phyloP scores from a whole-genome alignment of 192 early-diverging fungal species.

The Chytriomyces sp. region DNA sequence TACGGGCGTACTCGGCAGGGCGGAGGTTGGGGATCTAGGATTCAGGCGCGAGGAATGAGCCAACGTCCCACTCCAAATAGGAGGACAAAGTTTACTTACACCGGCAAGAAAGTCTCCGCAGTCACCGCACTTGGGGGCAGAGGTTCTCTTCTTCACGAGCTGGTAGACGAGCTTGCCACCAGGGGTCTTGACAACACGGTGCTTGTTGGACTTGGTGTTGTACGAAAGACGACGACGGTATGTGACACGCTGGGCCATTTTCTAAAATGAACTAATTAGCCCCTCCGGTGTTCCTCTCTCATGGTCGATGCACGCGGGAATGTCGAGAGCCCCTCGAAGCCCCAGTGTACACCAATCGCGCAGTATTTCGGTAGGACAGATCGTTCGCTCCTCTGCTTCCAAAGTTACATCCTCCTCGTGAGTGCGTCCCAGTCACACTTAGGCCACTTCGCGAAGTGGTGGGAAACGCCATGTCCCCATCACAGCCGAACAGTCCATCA shows the following conservation, averaged over 20 bases:
- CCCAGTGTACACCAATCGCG: too few relatives aligned
- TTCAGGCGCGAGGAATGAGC: background rate
- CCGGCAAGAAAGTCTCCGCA: constrained; percentile 89
- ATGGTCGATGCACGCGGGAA: background rate
- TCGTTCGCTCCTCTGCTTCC: too few relatives aligned
- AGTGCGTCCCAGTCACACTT: too few relatives aligned
- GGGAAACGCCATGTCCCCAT: too few relatives aligned
- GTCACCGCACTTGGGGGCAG: constrained; percentile 95
- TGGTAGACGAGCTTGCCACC: constrained; percentile 91
- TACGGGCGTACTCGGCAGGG: constrained; percentile 84
- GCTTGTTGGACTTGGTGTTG: constrained; percentile 90
- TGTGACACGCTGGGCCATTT: constrained; percentile 80
- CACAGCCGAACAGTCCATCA: too few relatives aligned
- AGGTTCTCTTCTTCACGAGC: constrained; percentile 90
- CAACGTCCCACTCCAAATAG: background rate
- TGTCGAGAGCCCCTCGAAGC: too few relatives aligned
- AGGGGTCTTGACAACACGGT: constrained; percentile 84
- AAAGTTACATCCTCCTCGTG: too few relatives aligned
- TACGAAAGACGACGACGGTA: constrained; percentile 84
- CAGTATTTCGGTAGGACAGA: too few relatives aligned
- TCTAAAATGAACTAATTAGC: constrained; percentile 9
- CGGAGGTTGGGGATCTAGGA: constrained; percentile 85
- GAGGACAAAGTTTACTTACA: constrained; percentile 49
- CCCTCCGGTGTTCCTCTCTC: too few relatives aligned
- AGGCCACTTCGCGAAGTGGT: too few relatives aligned